phyloP scores from a whole-genome alignment of 1,284 basidiomycete genomes.

The Cryptococcus sp. region DNA sequence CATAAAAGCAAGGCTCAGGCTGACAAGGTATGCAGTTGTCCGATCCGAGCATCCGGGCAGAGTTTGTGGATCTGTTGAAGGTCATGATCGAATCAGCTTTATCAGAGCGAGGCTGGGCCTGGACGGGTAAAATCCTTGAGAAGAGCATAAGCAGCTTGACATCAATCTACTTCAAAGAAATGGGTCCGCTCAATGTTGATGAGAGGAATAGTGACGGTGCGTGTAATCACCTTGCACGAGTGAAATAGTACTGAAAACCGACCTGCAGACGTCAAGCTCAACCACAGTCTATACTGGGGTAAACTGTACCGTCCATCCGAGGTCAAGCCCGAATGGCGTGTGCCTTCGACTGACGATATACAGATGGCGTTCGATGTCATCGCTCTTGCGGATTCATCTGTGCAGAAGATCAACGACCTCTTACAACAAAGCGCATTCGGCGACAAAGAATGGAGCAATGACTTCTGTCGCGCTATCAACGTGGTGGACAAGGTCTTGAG shows the following conservation, averaged over 20 bases:
- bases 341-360: conserved; percentile 59
- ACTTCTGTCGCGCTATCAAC: conserved; percentile 79
- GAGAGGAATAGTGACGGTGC: conserved; percentile 76
- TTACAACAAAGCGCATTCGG: conserved; percentile 58
- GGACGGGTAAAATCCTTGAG: conserved; percentile 76
- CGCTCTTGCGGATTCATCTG: conserved; percentile 61
- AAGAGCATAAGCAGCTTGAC: conserved; percentile 76
- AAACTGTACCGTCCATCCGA: conserved; percentile 76
- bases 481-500: conserved; percentile 41
- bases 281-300: conserved; percentile 82
- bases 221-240: conserved; percentile 20
- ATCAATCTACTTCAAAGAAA: conserved; percentile 77
- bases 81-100: conserved; percentile 77
- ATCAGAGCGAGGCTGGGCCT: conserved; percentile 86
- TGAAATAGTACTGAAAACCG: conserved; percentile 3
- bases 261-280: conserved; percentile 65
- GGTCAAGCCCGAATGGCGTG: conserved; percentile 85
- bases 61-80: conserved; percentile 63
- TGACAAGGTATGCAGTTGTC: conserved; percentile 20
- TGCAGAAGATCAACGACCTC: conserved; percentile 66
- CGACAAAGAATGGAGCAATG: conserved; percentile 76
- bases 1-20: neutral
- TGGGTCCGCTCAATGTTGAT: conserved; percentile 78
- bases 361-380: conserved; percentile 78
- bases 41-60: conserved; percentile 23